Evolutionary conservation across 768 basidiomycete species (phyloP), one percentile per base, ranked within the genome.

Genomic region (Naematelia aurantialba): DNA sequence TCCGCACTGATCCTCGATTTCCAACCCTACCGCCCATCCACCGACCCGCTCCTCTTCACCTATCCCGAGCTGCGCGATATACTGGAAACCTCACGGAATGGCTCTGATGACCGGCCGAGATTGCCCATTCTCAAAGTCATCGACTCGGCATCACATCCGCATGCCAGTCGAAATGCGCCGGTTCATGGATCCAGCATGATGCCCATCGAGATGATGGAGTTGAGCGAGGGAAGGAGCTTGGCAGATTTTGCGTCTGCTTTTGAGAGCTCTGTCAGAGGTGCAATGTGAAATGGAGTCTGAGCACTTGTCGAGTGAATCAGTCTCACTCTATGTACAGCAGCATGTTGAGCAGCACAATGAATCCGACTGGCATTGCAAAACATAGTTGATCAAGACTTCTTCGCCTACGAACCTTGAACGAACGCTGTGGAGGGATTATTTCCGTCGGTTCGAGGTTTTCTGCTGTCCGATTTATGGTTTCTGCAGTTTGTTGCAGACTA

Each of bases 1-100:
- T 81, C 84, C 11, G 89, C 85, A 14, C 88, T 91, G 76, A 81
- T 98, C 65, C 74, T 98, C 69, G 94, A 97, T 74, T 91, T 97
- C 78, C 91, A 91, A 65, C 90, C 91, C 0, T 96, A 87, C 69
- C 83, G 86, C 11, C 83, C 85, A 3, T 85, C 84, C 34, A 96
- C 94, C n/a, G 92, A 97, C 67, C 75, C 91, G 0, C 82, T 94
- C 0, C 80, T 96, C 17, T 97, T 94, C 78, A 83, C 83, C 1
- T 97, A 90, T 71, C 82, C 86, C 47, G 87, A 91, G 25, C 83
- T 97, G 0, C 77, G 79, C 34, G 77, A 85, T 5, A 56, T 72
- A 29, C 42, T 61, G 4, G 45, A 53, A 13, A 30, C 47, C 14
- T 63, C 56, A 45, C 62, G 13, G 1, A 22, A 31, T 1, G 56